Percentiles rank a stretch among this genome's conserved stretches.
Evolutionary conservation across 768 basidiomycete species (phyloP).

Genomic region (Termitomyces eurrhizus): DNA sequence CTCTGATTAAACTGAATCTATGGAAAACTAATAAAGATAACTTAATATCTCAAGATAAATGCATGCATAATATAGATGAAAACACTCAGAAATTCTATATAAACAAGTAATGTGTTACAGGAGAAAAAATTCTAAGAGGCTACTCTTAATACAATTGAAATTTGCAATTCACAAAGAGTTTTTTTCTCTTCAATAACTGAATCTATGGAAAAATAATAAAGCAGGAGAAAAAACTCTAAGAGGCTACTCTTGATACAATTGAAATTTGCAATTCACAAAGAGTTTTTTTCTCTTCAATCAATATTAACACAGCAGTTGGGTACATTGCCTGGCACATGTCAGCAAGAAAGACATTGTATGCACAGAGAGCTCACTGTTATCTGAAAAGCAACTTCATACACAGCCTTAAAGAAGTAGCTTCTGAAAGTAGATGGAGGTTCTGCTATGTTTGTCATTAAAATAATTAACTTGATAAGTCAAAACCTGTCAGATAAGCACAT

Average conservation of each 20-base stretch:
- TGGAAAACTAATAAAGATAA: no score
- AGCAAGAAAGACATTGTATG: background rate
- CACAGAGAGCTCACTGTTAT: background rate
- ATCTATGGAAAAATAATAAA: no score
- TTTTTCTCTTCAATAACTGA: background rate
- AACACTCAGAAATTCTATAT: background rate
- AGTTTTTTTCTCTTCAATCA: background rate
- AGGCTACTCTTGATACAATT: background rate
- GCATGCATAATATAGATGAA: no score
- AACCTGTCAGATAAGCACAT: background rate
- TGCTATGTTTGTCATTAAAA: background rate
- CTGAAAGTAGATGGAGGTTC: background rate
- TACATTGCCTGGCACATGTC: background rate
- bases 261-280: background rate
- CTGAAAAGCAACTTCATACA: background rate
- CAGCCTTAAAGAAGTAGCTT: background rate
- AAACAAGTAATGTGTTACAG: background rate
- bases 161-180: background rate
- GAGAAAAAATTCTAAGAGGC: background rate
- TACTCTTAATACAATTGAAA: background rate
- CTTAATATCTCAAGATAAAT: no score
- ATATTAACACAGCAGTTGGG: background rate
- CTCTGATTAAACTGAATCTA: no score
- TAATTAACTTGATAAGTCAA: background rate
- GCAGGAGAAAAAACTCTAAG: no score